A percentile compares a stretch with the other conserved stretches of the same genome.
Evolutionary conservation across 2,329 filamentous ascomycete genomes (phyloP).

Genomic region (Exophiala viscosa): DNA sequence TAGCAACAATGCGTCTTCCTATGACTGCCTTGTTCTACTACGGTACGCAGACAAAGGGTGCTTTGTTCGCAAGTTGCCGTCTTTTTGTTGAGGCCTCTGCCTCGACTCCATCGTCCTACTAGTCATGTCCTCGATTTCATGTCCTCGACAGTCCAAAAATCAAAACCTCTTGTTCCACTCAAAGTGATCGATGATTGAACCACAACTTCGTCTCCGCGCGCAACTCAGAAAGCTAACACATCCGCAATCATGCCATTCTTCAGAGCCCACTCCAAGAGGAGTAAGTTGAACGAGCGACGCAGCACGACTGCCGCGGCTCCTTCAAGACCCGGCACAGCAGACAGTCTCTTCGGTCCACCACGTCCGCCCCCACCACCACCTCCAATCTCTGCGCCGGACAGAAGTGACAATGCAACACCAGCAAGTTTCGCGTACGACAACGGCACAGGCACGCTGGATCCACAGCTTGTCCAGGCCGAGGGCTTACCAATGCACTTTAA

Average conservation of each 20-base stretch:
- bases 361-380: neutral
- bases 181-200: neutral
- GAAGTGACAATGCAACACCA: neutral
- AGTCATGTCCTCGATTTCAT: too few species aligned
- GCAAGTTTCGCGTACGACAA: slow-evolving; percentile 14
- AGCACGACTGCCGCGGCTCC: neutral
- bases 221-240: neutral
- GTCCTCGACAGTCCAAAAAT: neutral
- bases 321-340: slow-evolving; percentile 1
- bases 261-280: neutral
- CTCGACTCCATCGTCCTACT: too few species aligned
- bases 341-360: neutral
- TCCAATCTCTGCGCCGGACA: neutral
- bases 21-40: too few species aligned
- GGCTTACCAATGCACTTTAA: slow-evolving; percentile 4
- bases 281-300: neutral
- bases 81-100: too few species aligned
- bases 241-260: neutral
- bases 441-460: slow-evolving; percentile 12
- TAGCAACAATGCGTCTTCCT: too few species aligned
- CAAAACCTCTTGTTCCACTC: neutral
- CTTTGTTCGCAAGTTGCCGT: too few species aligned
- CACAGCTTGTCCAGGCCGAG: slow-evolving; percentile 8
- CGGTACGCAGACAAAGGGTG: too few species aligned
- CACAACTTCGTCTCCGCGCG: neutral